A percentile compares a stretch with the other conserved stretches of the same genome.
phyloP scores from a whole-genome alignment of 2,329 filamentous ascomycete genomes.

The Ascochyta fabae region DNA sequence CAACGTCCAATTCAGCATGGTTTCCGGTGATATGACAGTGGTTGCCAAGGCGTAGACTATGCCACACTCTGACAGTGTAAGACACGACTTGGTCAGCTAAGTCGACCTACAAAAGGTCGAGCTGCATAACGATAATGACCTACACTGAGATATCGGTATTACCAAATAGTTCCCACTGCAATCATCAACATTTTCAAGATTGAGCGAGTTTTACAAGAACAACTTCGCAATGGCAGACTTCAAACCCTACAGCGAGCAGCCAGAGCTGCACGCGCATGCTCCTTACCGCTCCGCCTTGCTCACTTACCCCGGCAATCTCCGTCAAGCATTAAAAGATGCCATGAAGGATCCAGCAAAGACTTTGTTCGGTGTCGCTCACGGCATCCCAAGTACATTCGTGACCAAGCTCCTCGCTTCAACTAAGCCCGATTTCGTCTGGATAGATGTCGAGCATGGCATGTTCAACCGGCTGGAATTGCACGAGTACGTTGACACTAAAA shows the following conservation, averaged over 20 bases:
- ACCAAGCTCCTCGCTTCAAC: conserved; percentile 37
- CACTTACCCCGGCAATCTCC: conserved; percentile 32
- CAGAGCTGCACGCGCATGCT: conserved; percentile 30
- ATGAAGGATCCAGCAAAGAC: conserved; percentile 31
- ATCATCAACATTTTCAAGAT: background rate
- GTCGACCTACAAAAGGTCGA: background rate
- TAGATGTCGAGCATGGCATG: conserved; percentile 39
- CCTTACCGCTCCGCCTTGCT: conserved; percentile 31
- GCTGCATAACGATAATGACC: background rate
- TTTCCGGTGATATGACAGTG: background rate
- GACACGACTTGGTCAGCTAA: background rate
- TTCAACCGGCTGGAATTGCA: conserved; percentile 34
- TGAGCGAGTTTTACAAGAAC: background rate
- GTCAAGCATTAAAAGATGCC: conserved; percentile 31
- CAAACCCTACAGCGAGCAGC: conserved; percentile 33
- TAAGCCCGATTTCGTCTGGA: conserved; percentile 38
- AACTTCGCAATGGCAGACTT: conserved; percentile 21
- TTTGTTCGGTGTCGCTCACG: conserved; percentile 35
- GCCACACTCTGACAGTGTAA: too few relatives aligned
- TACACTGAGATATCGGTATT: too few relatives aligned
- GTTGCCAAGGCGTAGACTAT: background rate
- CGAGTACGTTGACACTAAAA: conserved; percentile 23
- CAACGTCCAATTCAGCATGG: background rate
- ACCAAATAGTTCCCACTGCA: too few relatives aligned
- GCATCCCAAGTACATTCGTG: conserved; percentile 34